Evolutionary conservation across 352 stramenopile species (phyloP).

Genomic region (Phytopythium aichiense): DNA sequence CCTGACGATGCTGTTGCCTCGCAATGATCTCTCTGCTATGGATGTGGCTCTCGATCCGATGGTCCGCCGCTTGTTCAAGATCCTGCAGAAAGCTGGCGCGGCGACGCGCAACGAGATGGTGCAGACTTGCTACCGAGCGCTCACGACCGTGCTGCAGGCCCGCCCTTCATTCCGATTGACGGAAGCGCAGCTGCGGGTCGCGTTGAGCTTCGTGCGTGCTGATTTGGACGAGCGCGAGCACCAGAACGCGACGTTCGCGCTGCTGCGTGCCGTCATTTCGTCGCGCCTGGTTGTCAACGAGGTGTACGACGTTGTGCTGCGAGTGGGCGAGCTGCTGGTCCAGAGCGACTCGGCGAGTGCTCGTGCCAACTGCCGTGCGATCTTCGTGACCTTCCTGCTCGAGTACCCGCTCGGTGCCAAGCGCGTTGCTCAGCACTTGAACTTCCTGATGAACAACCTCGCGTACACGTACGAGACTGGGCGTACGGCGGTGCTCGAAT

Average conservation of each 20-base stretch:
- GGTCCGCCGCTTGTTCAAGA: constrained; percentile 91
- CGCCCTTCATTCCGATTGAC: constrained; percentile 50
- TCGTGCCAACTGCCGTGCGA: constrained; percentile 69
- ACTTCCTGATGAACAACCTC: constrained; percentile 95
- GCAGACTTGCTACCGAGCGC: constrained; percentile 93
- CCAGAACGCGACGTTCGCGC: constrained; percentile 93
- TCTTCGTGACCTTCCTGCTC: constrained; percentile 91
- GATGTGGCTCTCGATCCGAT: constrained; percentile 72
- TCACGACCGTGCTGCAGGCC: constrained; percentile 88
- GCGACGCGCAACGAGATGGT: constrained; percentile 94
- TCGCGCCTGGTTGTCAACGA: constrained; percentile 91
- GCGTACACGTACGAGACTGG: constrained; percentile 95
- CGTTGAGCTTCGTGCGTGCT: constrained; percentile 90
- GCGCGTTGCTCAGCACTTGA: constrained; percentile 91
- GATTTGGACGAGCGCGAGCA: constrained; percentile 93
- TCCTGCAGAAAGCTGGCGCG: constrained; percentile 82
- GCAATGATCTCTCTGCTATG: constrained; percentile 88
- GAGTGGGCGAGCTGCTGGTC: constrained; percentile 92
- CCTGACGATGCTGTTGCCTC: constrained; percentile 81
- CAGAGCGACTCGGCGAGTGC: constrained; percentile 89
- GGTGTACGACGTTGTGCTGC: constrained; percentile 96
- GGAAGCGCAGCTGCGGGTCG: constrained; percentile 72
- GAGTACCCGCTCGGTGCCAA: constrained; percentile 95
- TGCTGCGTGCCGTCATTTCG: constrained; percentile 91
- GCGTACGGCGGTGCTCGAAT: constrained; percentile 87